Evolutionary conservation across 768 basidiomycete species (phyloP), one percentile per base, ranked within the genome.

Genomic region (Tulasnella sp.): DNA sequence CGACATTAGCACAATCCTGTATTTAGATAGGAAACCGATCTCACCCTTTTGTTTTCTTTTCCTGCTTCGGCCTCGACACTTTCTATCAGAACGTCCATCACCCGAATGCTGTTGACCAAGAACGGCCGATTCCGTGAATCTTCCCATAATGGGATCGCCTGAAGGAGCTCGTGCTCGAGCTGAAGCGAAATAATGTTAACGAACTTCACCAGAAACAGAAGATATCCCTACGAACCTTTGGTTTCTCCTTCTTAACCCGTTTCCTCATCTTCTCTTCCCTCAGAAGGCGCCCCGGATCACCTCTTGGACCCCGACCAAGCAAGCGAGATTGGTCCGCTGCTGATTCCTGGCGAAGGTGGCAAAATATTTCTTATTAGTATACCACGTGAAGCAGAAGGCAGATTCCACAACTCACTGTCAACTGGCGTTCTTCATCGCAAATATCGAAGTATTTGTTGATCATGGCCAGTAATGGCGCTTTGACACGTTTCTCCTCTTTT

Each of bases 261-360:
- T 97, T 98, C 56, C 95, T 79, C 85, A 95, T 91, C 78, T 96
- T 96, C 75, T 97, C 95, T 71, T 99, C 95, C 61, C 90, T 79
- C 54, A 97, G 73, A 34, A 99, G 72, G 19, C 90, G 76, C 4
- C 91, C 91, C 4, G 91, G 86, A 74, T 92, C 87, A 48, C 69
- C 61, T 58, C 90, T 77, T 2, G 83, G 74, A 26, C 88, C 89
- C 67, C 88, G 79, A 15, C 89, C 89, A 3, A 88, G 79, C 7
- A 95, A 74, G 41, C 92, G 80, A 15, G 79, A 81, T 67, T 92
- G 89, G 67, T 95, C 92, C 32, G 80, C 77, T 2, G 88, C 87
- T 3, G 85, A 79, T 1, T 81, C 83, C 68, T 71, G 53, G n/a
- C n/a, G n/a, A n/a, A n/a, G 19, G 11, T 8, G 19, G 19, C 11